Percentiles rank a stretch among this genome's conserved stretches.
phyloP scores from a whole-genome alignment of 208 protist genomes.

The Leishmania arabica region DNA sequence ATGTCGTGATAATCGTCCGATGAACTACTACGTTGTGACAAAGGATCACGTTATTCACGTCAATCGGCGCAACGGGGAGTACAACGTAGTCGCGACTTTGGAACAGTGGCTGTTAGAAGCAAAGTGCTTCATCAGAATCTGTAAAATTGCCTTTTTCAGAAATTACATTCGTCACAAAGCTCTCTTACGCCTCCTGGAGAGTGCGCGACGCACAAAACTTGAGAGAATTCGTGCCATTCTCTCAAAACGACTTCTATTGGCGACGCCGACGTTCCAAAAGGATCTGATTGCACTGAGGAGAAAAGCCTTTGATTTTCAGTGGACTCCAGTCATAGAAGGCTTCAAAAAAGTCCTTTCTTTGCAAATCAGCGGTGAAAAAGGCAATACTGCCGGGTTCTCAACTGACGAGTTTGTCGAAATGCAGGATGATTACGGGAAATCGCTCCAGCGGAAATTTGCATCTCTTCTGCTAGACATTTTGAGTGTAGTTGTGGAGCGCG shows the following conservation, averaged over 20 bases:
- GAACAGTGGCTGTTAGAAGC: conserved; percentile 64
- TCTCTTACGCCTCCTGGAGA: conserved; percentile 41
- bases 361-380: conserved; percentile 9
- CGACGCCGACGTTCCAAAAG: conserved; percentile 34
- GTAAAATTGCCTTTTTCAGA: conserved; percentile 66
- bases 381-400: conserved; percentile 15
- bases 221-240: conserved; percentile 33
- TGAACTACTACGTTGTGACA: conserved; percentile 88
- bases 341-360: conserved; percentile 13
- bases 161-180: conserved; percentile 56
- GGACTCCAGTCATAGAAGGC: background rate
- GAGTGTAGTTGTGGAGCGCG: conserved; percentile 43
- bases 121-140: conserved; percentile 46
- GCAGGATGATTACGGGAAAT: conserved; percentile 33
- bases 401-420: conserved; percentile 34
- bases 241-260: conserved; percentile 53
- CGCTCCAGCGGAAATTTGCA: conserved; percentile 60
- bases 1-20: conserved; percentile 44
- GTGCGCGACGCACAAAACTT: conserved; percentile 31
- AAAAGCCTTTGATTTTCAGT: conserved; percentile 40
- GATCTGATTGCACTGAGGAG: conserved; percentile 26
- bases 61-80: conserved; percentile 45
- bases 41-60: conserved; percentile 74
- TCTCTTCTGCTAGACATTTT: conserved; percentile 51
- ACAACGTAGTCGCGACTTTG: conserved; percentile 42